These are phyloP conservation scores for Backusella macrospora DNA, from an alignment of 192 early-diverging fungal genomes.

Conservation along the genomic window DNA sequence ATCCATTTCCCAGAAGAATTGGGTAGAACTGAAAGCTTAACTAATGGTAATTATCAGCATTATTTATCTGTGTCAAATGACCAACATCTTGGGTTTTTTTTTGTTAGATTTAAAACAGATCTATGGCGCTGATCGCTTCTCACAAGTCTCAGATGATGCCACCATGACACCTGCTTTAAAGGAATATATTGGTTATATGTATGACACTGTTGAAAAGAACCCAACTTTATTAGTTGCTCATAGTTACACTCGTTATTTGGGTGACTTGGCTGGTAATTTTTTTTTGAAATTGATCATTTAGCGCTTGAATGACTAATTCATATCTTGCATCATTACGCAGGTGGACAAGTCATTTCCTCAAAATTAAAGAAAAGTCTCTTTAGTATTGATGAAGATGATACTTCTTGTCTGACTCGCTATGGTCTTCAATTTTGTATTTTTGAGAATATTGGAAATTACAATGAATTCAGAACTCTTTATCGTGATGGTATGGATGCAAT, in stretches of 20 bases:
- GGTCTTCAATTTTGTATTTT: conserved; percentile 58
- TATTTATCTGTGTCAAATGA: background rate
- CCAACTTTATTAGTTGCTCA: conserved; percentile 56
- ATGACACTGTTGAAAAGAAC: conserved; percentile 38
- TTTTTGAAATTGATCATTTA: background rate
- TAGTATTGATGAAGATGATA: conserved; percentile 43
- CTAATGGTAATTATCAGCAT: conserved; percentile 17
- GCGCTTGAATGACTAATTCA: background rate
- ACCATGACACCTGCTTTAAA: conserved; percentile 53
- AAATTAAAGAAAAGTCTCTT: conserved; percentile 51
- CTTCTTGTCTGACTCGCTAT: conserved; percentile 30
- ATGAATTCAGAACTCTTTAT: conserved; percentile 52
- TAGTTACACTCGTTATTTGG: conserved; percentile 57
- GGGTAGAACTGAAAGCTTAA: conserved; percentile 39
- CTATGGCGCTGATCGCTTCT: conserved; percentile 44
- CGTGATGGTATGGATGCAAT: conserved; percentile 50
- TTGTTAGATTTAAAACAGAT: conserved; percentile 47
- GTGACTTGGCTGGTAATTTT: conserved; percentile 47
- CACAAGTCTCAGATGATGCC: conserved; percentile 28
- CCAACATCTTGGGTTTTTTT: background rate
- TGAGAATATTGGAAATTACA: conserved; percentile 46
- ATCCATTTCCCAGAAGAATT: conserved; percentile 59
- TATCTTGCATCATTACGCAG: background rate
- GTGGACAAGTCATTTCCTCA: conserved; percentile 56
- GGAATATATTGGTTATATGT: conserved; percentile 49